Base-by-base conservation (phyloP, 805 yeast genomes). In the Candida chauliodis region DNA sequence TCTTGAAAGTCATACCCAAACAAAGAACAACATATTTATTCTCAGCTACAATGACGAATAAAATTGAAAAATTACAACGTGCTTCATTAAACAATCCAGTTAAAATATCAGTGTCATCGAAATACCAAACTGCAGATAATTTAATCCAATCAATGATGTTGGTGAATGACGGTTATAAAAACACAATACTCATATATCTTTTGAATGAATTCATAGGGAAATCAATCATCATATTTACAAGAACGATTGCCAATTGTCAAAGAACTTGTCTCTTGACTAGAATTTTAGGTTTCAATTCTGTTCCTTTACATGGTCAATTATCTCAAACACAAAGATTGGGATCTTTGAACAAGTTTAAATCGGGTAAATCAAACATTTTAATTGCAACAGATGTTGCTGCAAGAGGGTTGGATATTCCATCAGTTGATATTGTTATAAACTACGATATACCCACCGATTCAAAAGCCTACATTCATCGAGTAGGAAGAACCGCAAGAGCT, bases 1-100 rank as follows among this genome's bases (percentile, higher is more conserved):
- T 91, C 45, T 69, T 91, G 40, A 82, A 80, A 47, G 77, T 87
- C 35, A 84, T 91, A 28, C 99, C 99, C 7, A 73, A 77, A 27
- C 83, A 87, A 45, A 75, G 93, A 61, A 87, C 89, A 4, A 84
- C 93, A 0, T 88, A 83, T 52, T 64, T 91, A 39, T 91, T 90
- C 55, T 86, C 96, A 21, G 99, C 99, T n/a, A 91, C 99, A 0
- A 86, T 95, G 81, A 91, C 98, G 2, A 84, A 86, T 31, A 93
- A 93, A 58, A 89, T 91, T 52, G 98, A 90, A 52, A 90, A 90
- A 60, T 70, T 91, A 48, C 98, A 93, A 64, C 71, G 98, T 44
- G 98, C 98, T 1, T 88, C 96, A 25, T 72, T 91, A 47, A 66
- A 78, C 3, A 79, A 86, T 51, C 99, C 99, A 0, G 95, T 90